Base-by-base conservation (phyloP, 2,329 filamentous ascomycete genomes). In the Claviceps monticola region DNA sequence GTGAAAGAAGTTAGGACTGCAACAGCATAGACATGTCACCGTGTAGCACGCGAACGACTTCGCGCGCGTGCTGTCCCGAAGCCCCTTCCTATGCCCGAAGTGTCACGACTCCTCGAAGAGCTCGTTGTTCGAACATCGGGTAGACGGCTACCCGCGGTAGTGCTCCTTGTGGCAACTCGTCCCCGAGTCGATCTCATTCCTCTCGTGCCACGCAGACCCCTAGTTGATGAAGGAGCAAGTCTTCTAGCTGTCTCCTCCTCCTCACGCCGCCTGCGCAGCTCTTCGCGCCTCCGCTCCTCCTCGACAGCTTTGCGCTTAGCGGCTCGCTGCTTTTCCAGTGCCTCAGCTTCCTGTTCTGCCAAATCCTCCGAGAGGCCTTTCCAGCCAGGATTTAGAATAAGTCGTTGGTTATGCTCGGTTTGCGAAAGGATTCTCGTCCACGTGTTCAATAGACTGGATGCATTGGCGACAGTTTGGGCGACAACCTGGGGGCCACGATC, bases 351-450 rank as follows among this genome's bases (percentile, higher is more conserved):
- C 52, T 89, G 79, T 55, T 95, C 88, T n/a, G 80, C 75, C 41
- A 95, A 69, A 68, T 98, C 93, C 62, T 90, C 82, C 4, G 81
- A 86, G 29, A 90, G 86, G 52, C 93, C 93, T 63, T 91, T 84
- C 89, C 91, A 98, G 53, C 81, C 75, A 2, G 88, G 86, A 62
- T 95, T 86, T 46, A 97, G 75, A 45, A 98, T 84, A 49, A 98
- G 74, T 23, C 93, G 83, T 66, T 97, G 90, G 64, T 95, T 97
- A 69, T 98, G 93, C 68, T 98, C 93, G 4, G 93, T 96, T 68
- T 98, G 93, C 6, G 88, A 93, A 13, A 98, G 79, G 58, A 98
- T 96, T 50, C 89, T 83, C 8, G 89, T 95, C 91, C 91, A 98
- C 16, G 90, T 95, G 61, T 94, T 89, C 36, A 98, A 81, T 14